Conservation (phyloP, 2,329 filamentous ascomycete species). For the Ascochyta pisi region DNA sequence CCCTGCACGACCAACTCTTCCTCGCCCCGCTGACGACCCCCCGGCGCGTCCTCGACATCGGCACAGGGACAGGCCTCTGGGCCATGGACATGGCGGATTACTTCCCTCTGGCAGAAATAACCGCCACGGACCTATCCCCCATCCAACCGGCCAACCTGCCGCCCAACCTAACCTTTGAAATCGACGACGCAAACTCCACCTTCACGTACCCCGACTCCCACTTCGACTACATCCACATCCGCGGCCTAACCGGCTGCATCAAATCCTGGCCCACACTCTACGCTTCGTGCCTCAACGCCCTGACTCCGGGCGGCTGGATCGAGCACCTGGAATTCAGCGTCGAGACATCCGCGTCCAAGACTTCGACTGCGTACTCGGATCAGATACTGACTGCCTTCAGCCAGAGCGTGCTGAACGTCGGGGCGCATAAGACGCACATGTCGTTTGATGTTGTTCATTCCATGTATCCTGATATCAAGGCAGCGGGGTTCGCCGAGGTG, state of each 20-base stretch:
- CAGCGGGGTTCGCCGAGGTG: conserved; percentile 41
- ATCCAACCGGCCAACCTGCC: conserved; percentile 45
- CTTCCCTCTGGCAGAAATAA: conserved; percentile 45
- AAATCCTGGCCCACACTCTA: conserved; percentile 52
- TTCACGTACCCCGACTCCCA: conserved; percentile 50
- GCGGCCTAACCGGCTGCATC: conserved; percentile 52
- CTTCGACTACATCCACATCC: conserved; percentile 51
- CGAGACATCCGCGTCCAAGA: conserved; percentile 28
- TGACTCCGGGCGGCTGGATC: conserved; percentile 52
- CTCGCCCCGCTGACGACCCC: conserved; percentile 41
- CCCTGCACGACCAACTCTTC: conserved; percentile 45
- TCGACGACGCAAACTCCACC: conserved; percentile 52
- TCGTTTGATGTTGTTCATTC: conserved; percentile 30
- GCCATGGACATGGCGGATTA: conserved; percentile 49
- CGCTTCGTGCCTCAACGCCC: conserved; percentile 45
- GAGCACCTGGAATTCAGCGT: conserved; percentile 52
- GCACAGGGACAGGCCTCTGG: conserved; percentile 47
- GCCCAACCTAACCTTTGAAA: conserved; percentile 54
- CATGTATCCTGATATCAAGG: conserved; percentile 26
- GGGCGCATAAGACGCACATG: conserved; percentile 34
- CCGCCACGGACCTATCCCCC: conserved; percentile 47
- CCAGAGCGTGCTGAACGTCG: conserved; percentile 22
- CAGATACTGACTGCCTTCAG: conserved; percentile 31
- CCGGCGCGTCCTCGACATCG: conserved; percentile 43
- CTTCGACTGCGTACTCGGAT: conserved; percentile 19